A percentile compares a stretch with the other conserved stretches of the same genome.
Conservation (phyloP, 2,329 filamentous ascomycete species). For the Sclerotiophoma versabilis region DNA sequence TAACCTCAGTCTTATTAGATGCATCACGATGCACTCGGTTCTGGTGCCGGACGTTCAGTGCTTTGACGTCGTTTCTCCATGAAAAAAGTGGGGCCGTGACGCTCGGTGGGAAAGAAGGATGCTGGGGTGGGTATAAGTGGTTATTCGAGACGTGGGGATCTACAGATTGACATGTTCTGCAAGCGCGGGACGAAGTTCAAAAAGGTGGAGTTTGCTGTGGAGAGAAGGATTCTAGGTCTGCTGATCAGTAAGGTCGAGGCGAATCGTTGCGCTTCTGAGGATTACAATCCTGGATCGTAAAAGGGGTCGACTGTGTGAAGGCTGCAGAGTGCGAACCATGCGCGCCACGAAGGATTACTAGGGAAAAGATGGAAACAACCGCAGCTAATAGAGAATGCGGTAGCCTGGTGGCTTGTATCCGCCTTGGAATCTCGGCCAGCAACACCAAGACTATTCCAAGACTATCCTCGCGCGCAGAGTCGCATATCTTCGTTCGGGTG, state of each 20-base stretch:
- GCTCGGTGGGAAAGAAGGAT: constrained; percentile 4
- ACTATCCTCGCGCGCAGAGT: too few species aligned
- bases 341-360: not conserved
- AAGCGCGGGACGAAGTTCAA: constrained; percentile 10
- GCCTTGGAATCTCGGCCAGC: not conserved
- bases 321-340: not conserved
- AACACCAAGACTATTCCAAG: not conserved
- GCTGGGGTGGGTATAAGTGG: constrained; percentile 4
- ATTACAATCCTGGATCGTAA: not conserved
- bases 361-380: not conserved
- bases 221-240: constrained; percentile 8
- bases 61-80: constrained; percentile 21
- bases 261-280: not conserved
- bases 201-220: constrained; percentile 5
- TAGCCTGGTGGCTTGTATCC: constrained; percentile 5
- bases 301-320: not conserved
- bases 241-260: constrained; percentile 6
- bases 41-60: constrained; percentile 6
- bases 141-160: constrained; percentile 17
- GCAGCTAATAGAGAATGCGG: not conserved
- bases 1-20: constrained; percentile 3
- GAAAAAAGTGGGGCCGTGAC: constrained; percentile 15
- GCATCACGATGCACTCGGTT: constrained; percentile 9
- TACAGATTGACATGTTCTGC: constrained; percentile 22
- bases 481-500: constrained; percentile 1